Percentiles rank a stretch among this genome's conserved stretches.
Conservation (phyloP, 345 rosid genomes). For the Syzygium grande region DNA sequence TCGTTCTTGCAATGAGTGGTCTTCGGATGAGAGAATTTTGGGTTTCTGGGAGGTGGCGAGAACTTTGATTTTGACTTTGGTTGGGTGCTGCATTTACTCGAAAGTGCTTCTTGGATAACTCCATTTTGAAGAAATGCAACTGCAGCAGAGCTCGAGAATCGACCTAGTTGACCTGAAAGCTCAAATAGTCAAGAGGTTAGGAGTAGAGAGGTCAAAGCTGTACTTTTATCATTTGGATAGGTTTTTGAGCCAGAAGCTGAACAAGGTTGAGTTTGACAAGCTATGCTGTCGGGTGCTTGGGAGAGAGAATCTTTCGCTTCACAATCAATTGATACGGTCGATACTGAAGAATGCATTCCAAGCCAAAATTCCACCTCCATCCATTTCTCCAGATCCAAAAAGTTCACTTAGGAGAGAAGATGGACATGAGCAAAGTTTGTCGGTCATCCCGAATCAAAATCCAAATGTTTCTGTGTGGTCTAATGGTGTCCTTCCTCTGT, state of each 20-base stretch:
- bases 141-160: conserved; percentile 60
- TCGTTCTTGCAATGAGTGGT: not conserved
- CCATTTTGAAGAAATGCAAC: conserved; percentile 52
- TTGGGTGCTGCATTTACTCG: not conserved
- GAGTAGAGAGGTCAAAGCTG: conserved; percentile 20
- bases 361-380: conserved; percentile 57
- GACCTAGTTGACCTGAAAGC: conserved; percentile 42
- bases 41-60: conserved; percentile 23
- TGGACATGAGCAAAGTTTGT: conserved; percentile 43
- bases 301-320: conserved; percentile 26
- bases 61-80: conserved; percentile 9
- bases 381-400: conserved; percentile 26
- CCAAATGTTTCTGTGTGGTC: conserved; percentile 47
- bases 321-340: conserved; percentile 12
- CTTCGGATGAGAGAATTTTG: not conserved
- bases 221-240: conserved; percentile 25
- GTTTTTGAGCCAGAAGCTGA: conserved; percentile 24
- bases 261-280: conserved; percentile 25
- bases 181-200: conserved; percentile 27
- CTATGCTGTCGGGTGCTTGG: conserved; percentile 24
- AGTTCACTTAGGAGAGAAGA: conserved; percentile 38
- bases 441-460: conserved; percentile 39
- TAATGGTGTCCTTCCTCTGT: conserved; percentile 62
- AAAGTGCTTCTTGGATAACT: not conserved
- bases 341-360: conserved; percentile 26